Base-by-base conservation (phyloP, 2,329 filamentous ascomycete genomes). In the Phialophora verrucosa region DNA sequence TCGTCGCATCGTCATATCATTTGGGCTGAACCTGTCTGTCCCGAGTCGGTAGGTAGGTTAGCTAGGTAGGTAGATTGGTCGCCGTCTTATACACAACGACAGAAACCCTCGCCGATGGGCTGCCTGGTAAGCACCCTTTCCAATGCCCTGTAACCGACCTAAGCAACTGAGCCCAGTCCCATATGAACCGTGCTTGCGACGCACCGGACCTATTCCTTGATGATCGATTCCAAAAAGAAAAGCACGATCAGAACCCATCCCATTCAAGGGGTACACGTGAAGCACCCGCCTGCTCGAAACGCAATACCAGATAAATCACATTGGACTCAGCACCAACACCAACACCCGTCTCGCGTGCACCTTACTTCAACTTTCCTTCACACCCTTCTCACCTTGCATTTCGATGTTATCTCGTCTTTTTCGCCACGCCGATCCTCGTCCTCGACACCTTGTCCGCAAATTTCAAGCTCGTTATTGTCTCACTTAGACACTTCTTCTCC, bases 381-480 rank as follows among this genome's bases (percentile, higher is more conserved):
- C 14, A 23, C 25, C 10, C 29, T 11, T 29, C 14, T 55, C 53
- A 6, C 12, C 29, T 55, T 63, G 7, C 38, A 25, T 12, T 17
- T 23, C 31, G 17, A 65, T 49, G 23, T 66, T 61, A 51, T 50
- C 47, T 53, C 29, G 31, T 67, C 54, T 62, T 70, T 59, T 59
- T 73, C 20, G 71, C 71, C 23, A 72, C 70, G 14, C 71, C 71
- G 58, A 73, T 70, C 58, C 61, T 67, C 31, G 71, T 73, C 59
- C 67, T 67, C 6, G 63, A 63, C 17, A 93, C 93, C 85, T 97
- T 98, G 38, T 92, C 96, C 17, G 95, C 95, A 79, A 99, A 99
- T 75, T 95, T 90, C 78, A 99, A 83, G 83, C 93, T 97, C 53
- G 93, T 97, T 76, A 97, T 83, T 2, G 93, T 97, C 83, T 99